A percentile compares a stretch with the other conserved stretches of the same genome.
phyloP scores from a whole-genome alignment of 2,329 filamentous ascomycete genomes.

The Arachnomyces sp. region DNA sequence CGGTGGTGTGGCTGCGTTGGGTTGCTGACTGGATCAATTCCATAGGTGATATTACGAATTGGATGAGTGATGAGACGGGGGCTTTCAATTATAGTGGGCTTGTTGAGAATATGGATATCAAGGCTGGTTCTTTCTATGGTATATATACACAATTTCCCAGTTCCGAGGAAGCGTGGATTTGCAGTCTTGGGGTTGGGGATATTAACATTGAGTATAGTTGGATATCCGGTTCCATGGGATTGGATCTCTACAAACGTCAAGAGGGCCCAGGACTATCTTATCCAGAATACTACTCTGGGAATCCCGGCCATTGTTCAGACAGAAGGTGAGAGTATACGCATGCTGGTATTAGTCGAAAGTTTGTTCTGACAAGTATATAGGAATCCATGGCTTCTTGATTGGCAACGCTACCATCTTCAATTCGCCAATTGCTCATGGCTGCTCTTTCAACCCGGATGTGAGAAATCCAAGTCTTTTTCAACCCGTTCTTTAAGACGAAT shows the following conservation, averaged over 20 bases:
- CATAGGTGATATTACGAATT: constrained; percentile 61
- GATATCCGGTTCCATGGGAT: constrained; percentile 56
- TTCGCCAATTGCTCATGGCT: constrained; percentile 63
- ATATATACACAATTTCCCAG: constrained; percentile 9
- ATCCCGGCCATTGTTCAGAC: constrained; percentile 67
- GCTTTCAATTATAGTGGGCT: constrained; percentile 60
- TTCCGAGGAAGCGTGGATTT: too few species aligned
- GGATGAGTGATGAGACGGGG: constrained; percentile 60
- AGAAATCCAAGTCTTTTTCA: too few species aligned
- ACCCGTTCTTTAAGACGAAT: too few species aligned
- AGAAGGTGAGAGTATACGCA: constrained; percentile 42
- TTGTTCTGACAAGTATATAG: constrained; percentile 6
- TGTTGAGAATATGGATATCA: constrained; percentile 56
- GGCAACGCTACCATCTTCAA: constrained; percentile 71
- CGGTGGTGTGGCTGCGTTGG: too few species aligned
- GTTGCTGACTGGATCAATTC: too few species aligned
- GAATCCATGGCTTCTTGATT: constrained; percentile 62
- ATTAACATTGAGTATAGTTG: constrained; percentile 40
- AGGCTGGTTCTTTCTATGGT: constrained; percentile 59
- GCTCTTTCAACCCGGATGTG: constrained; percentile 54
- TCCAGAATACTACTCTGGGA: constrained; percentile 57
- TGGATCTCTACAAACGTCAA: constrained; percentile 56
- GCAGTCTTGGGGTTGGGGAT: not conserved
- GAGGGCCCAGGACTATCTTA: constrained; percentile 59
- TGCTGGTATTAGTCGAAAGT: not conserved